A percentile compares a stretch with the other conserved stretches of the same genome.
These are phyloP conservation scores for Sugiyamaella paludigena DNA, from an alignment of 1,139 yeast species.

Conservation along the genomic window DNA sequence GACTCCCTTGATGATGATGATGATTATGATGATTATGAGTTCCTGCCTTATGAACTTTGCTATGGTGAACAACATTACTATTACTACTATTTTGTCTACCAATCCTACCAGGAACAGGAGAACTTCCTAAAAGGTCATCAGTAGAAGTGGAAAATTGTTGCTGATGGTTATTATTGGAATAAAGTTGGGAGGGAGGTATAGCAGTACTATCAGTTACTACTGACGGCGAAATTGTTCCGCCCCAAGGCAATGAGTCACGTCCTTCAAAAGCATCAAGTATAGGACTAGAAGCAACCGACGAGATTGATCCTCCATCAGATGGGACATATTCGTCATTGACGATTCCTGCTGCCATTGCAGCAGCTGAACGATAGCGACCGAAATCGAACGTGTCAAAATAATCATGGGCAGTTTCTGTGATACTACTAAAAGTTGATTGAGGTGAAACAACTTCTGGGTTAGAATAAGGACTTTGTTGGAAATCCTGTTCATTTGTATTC, in stretches of 20 bases:
- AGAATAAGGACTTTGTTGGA: conserved; percentile 10
- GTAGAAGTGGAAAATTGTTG: conserved; percentile 9
- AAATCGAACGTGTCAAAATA: conserved; percentile 15
- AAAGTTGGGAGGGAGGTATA: conserved; percentile 1
- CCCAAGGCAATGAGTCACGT: conserved; percentile 17
- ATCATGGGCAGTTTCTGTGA: background rate
- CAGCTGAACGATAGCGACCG: conserved; percentile 25
- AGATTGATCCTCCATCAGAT: conserved; percentile 10
- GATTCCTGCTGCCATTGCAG: conserved; percentile 29
- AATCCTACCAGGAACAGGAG: conserved; percentile 2
- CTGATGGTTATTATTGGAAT: background rate
- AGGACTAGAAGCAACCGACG: conserved; percentile 19
- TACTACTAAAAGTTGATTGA: background rate
- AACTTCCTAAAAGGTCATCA: conserved; percentile 6
- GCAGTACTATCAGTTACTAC: conserved; percentile 13
- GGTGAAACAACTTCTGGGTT: conserved; percentile 7
- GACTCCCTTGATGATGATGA: conserved; percentile 11
- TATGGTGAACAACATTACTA: conserved; percentile 7
- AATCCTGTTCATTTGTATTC: conserved; percentile 10
- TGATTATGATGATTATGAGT: conserved; percentile 19
- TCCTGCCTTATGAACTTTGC: conserved; percentile 23
- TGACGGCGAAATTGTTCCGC: conserved; percentile 19
- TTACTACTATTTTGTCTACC: conserved; percentile 7
- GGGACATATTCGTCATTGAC: conserved; percentile 18
- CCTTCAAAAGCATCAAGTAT: conserved; percentile 7